Base-by-base conservation (phyloP, 768 basidiomycete species). In the Cubamyces sp. region DNA sequence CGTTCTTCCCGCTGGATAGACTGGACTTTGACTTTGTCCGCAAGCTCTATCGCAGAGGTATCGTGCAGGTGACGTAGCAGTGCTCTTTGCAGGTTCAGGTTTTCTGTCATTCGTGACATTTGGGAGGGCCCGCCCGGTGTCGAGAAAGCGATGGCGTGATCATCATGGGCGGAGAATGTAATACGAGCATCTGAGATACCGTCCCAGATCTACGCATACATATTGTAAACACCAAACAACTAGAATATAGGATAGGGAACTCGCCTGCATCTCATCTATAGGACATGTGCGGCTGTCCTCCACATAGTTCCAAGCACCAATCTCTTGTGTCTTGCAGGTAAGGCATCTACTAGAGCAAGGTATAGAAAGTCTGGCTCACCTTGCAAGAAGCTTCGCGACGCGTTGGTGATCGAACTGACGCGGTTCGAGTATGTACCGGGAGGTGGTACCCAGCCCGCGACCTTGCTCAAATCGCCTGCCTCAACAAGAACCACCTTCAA, bases 81-180 rank as follows among this genome's bases (percentile, higher is more conserved):
- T 1, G 84, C 94, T 1, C 89, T 85, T 75, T 98, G 97, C 1
- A 99, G 80, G 70, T 98, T 98, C 47, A 94, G 78, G 69, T 96
- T 98, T 75, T 99, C 97, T 0, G 89, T 94, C 69, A 98, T 77
- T 23, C 85, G 86, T 16, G 94, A 87, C 90, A 98, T 93, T 73
- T 80, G 79, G 28, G 62, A 62, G 6, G 69, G 72, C 23, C 73
- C 69, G 1, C 61, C 48, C 19, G 49, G 18, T 0, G 50, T 52
- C 30, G 30, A 34, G 21, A 85, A 60, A 21, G 86, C 83, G 1
- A 82, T 76, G 0, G 88, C 80, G 9, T 43, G 21, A 19, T 50
- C 62, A 23, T 64, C 63, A 11, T 64, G 58, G 8, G 48, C 52
- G 42, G 81, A 79, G 69, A 96, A 96, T 7, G 78, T 78, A 54